These are phyloP conservation scores for Colletotrichum lindemuthianum DNA, from an alignment of 2,329 filamentous ascomycete species.

Conservation along the genomic window DNA sequence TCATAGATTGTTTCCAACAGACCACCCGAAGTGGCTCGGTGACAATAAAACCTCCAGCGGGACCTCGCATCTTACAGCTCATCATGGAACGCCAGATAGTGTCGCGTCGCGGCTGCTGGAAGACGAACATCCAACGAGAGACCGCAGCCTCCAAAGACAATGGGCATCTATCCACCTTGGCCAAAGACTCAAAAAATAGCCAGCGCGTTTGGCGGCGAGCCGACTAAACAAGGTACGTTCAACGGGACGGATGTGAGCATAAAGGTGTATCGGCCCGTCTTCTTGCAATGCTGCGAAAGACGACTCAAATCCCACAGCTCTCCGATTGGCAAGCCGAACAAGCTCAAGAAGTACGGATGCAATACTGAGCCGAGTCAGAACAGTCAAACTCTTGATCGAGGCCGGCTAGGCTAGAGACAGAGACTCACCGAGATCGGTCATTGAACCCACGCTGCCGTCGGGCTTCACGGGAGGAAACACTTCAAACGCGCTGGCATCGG, in stretches of 20 bases:
- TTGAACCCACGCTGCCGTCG: conserved; percentile 47
- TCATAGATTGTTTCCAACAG: too few relatives aligned
- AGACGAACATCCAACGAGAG: conserved; percentile 1
- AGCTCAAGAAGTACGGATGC: conserved; percentile 58
- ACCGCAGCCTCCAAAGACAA: neutral
- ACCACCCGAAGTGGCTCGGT: too few relatives aligned
- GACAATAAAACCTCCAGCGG: too few relatives aligned
- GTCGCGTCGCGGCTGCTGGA: neutral
- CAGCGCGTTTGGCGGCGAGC: conserved; percentile 59
- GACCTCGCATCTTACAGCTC: too few relatives aligned
- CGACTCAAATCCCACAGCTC: conserved; percentile 66
- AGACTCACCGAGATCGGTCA: conserved; percentile 51
- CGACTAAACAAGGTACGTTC: conserved; percentile 64
- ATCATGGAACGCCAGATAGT: too few relatives aligned
- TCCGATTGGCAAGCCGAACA: conserved; percentile 65
- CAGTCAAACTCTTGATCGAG: neutral
- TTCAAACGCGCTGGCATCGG: conserved; percentile 73
- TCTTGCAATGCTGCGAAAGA: conserved; percentile 62
- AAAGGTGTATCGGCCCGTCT: conserved; percentile 66
- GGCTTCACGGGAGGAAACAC: conserved; percentile 64
- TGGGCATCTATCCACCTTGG: neutral
- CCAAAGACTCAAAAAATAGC: conserved; percentile 51
- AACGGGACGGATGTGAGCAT: conserved; percentile 69
- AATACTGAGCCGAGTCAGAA: conserved; percentile 45
- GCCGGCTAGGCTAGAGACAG: neutral